Evolutionary conservation across 352 stramenopile genomes (phyloP).

Genomic region (Peronospora destructor): DNA sequence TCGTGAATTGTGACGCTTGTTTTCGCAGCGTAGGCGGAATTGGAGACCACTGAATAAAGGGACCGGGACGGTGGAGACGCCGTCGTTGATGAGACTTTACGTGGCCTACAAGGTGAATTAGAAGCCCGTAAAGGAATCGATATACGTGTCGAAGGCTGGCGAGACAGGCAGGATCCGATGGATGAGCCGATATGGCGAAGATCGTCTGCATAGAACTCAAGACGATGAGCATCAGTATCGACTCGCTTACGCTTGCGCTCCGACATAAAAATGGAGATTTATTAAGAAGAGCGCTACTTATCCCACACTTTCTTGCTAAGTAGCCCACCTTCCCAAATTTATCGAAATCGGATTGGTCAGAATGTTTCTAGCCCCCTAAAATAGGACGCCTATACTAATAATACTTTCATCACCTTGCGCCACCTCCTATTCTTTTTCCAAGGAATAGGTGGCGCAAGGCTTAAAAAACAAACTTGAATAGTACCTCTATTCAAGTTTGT

Average conservation of each 20-base stretch:
- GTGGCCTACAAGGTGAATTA: constrained; percentile 6
- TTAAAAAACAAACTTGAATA: too few relatives aligned
- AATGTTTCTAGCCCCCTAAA: too few relatives aligned
- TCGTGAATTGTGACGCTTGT: constrained; percentile 3
- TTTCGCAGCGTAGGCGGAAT: constrained; percentile 23
- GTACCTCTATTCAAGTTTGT: too few relatives aligned
- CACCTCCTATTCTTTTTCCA: too few relatives aligned
- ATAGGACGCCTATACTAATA: too few relatives aligned
- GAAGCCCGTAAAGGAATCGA: constrained; percentile 18
- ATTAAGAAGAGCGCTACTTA: too few relatives aligned
- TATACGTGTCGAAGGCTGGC: constrained; percentile 4
- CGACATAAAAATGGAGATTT: constrained; percentile 7
- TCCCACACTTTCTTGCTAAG: too few relatives aligned
- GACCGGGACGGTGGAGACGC: constrained; percentile 16
- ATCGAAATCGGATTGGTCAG: too few relatives aligned
- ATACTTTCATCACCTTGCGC: too few relatives aligned
- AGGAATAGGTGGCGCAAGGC: too few relatives aligned
- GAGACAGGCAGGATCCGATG: constrained; percentile 26
- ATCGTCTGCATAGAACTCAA: constrained; percentile 32
- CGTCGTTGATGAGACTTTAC: constrained; percentile 1
- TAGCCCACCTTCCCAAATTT: too few relatives aligned
- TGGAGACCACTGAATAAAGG: constrained; percentile 38
- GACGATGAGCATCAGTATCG: constrained; percentile 16
- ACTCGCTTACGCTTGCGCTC: constrained; percentile 26
- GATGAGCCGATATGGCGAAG: constrained; percentile 22